Evolutionary conservation across 768 basidiomycete species (phyloP).

Genomic region (Symmetrospora coprosmae): DNA sequence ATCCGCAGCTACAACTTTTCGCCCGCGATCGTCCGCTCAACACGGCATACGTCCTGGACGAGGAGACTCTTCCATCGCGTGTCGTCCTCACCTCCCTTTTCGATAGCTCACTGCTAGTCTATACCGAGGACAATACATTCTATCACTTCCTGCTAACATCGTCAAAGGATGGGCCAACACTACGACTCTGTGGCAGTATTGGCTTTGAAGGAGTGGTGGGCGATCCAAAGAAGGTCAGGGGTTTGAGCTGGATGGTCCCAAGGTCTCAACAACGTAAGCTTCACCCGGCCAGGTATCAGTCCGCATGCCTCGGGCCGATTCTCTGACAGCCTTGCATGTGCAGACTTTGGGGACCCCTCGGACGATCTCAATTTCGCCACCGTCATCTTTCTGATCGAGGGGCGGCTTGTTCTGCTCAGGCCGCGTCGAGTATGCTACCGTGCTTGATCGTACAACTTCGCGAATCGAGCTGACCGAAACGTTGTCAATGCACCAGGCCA

Average conservation of each 20-base stretch:
- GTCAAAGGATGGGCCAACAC: conserved; percentile 60
- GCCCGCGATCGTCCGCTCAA: conserved; percentile 79
- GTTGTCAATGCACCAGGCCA: conserved; percentile 45
- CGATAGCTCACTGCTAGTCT: conserved; percentile 86
- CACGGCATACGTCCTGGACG: conserved; percentile 66
- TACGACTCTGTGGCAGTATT: conserved; percentile 87
- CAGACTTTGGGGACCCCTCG: conserved; percentile 84
- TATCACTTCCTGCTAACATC: conserved; percentile 83
- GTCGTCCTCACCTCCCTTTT: conserved; percentile 79
- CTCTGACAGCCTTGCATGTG: neutral
- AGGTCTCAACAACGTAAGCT: conserved; percentile 73
- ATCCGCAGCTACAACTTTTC: conserved; percentile 67
- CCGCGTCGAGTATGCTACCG: conserved; percentile 82
- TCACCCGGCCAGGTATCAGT: too few species aligned
- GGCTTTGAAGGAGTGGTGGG: conserved; percentile 80
- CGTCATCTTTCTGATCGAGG: conserved; percentile 87
- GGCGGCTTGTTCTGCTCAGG: conserved; percentile 71
- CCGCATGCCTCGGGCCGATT: neutral
- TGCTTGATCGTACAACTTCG: conserved; percentile 24
- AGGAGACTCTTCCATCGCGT: conserved; percentile 58
- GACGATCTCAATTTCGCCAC: conserved; percentile 87
- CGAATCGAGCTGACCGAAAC: neutral
- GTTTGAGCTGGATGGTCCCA: conserved; percentile 95
- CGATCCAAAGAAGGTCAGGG: conserved; percentile 65
- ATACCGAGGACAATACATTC: conserved; percentile 84